phyloP scores from a whole-genome alignment of 805 yeast species.

The Candida glaebosa region DNA sequence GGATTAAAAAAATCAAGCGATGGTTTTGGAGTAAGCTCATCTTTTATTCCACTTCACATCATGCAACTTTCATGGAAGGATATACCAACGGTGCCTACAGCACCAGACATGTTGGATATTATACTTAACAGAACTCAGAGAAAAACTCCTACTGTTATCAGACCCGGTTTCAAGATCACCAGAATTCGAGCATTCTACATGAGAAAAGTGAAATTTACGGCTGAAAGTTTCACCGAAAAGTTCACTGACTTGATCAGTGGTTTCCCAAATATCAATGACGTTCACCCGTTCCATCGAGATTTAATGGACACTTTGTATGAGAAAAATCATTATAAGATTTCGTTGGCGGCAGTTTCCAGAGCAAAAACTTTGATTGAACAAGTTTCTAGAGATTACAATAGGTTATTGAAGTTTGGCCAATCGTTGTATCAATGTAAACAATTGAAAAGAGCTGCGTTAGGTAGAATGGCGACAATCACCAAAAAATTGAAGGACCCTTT shows the following conservation, averaged over 20 bases:
- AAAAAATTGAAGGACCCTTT: constrained; percentile 95
- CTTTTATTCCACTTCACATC: constrained; percentile 9
- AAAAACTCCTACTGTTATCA: constrained; percentile 97
- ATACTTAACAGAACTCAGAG: constrained; percentile 97
- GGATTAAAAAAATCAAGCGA: constrained; percentile 4
- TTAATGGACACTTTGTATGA: constrained; percentile 97
- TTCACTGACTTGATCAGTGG: constrained; percentile 80
- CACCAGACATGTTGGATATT: constrained; percentile 92
- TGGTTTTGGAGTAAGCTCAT: background rate
- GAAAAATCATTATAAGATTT: constrained; percentile 96
- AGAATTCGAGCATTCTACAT: constrained; percentile 96
- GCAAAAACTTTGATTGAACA: constrained; percentile 94
- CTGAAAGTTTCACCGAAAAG: constrained; percentile 94
- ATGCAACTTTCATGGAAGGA: constrained; percentile 99
- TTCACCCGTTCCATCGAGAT: constrained; percentile 98
- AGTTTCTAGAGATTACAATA: constrained; percentile 90
- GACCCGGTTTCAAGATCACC: constrained; percentile 93
- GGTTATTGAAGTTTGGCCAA: constrained; percentile 95
- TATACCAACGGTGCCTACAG: constrained; percentile 89
- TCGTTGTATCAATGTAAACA: constrained; percentile 98
- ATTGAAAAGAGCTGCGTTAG: constrained; percentile 96
- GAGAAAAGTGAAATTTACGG: constrained; percentile 96
- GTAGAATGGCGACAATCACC: constrained; percentile 98
- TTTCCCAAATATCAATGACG: constrained; percentile 94
- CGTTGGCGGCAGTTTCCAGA: constrained; percentile 89